These are phyloP conservation scores for Chlorociboria aeruginascens DNA, from an alignment of 495 filamentous ascomycete species.

Conservation along the genomic window DNA sequence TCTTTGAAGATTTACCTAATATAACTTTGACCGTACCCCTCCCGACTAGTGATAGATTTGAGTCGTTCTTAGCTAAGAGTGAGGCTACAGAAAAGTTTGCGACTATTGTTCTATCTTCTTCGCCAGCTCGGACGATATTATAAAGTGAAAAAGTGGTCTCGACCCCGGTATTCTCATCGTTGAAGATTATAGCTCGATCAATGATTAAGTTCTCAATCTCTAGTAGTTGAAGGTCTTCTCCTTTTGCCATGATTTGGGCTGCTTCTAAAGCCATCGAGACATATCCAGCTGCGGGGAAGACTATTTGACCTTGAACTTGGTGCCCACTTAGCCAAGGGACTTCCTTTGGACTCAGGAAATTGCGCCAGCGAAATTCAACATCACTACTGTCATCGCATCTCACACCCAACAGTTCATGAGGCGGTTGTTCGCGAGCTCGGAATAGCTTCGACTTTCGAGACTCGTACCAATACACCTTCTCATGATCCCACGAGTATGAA, in stretches of 20 bases:
- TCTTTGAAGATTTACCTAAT: background rate
- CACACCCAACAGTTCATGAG: slow-evolving; percentile 2
- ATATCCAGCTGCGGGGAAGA: slow-evolving; percentile 30
- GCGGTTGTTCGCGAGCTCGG: slow-evolving; percentile 3
- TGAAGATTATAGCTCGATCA: slow-evolving; percentile 19
- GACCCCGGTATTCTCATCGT: slow-evolving; percentile 12
- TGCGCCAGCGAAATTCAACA: slow-evolving; percentile 39
- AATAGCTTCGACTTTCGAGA: slow-evolving; percentile 24
- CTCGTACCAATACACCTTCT: slow-evolving; percentile 29
- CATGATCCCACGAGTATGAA: slow-evolving; percentile 37
- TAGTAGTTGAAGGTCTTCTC: background rate
- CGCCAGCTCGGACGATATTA: background rate
- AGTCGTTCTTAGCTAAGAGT: background rate
- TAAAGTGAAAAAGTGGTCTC: slow-evolving; percentile 4
- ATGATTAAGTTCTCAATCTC: slow-evolving; percentile 12
- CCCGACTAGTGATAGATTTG: background rate
- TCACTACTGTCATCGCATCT: background rate
- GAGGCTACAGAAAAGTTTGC: background rate
- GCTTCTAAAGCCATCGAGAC: slow-evolving; percentile 35
- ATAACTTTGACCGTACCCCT: background rate
- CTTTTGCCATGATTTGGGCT: background rate
- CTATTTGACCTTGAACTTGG: slow-evolving; percentile 29
- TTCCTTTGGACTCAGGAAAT: slow-evolving; percentile 36
- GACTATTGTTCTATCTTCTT: background rate
- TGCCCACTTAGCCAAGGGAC: slow-evolving; percentile 44